Base-by-base conservation (phyloP, 257 asterid genomes). In the Solanum piurae region DNA sequence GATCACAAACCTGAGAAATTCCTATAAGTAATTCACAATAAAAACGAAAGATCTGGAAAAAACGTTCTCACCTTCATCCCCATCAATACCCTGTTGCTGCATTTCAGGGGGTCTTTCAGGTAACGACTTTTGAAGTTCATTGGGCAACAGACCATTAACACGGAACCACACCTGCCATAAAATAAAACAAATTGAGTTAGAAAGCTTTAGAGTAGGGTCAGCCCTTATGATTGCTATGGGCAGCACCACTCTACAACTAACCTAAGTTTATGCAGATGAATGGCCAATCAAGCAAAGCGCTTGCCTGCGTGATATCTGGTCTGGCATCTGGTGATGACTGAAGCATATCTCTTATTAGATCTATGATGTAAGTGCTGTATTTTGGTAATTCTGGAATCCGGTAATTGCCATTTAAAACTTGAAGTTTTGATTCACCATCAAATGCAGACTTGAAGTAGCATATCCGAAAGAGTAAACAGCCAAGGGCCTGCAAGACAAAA, bases 281-380 rank as follows among this genome's bases (percentile, higher is more conserved):
- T 92, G 95, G 93, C 94, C 96, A 93, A 95, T 94, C 98, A 93
- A 93, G 98, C 95, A 90, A 93, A 95, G 93, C 89, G 96, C 98
- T 95, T 97, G 99, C 99, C 99, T 97, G 99, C 92, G 98, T 94
- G 95, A 97, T 95, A 92, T 97, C 99, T 84, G 99, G 99, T 93
- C 99, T 91, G 91, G 94, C 93, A 34, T 92, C 91, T 33, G 99
- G 98, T 37, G 98, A 95, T 86, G 98, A 91, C 79, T 96, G 98
- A 91, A 97, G 98, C 95, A 90, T 92, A 72, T 97, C 98, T 91
- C 89, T 92, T 88, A 95, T 94, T 62, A 97, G 98, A 91, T 92
- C 98, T 16, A 93, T 92, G 88, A 96, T 89, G 52, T 92, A 82
- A 46, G 92, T 86, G 93, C 91, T 93, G 95, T 97, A 97, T 90